Base-by-base conservation (phyloP, 2,329 filamentous ascomycete genomes). In the Talaromyces islandicus region DNA sequence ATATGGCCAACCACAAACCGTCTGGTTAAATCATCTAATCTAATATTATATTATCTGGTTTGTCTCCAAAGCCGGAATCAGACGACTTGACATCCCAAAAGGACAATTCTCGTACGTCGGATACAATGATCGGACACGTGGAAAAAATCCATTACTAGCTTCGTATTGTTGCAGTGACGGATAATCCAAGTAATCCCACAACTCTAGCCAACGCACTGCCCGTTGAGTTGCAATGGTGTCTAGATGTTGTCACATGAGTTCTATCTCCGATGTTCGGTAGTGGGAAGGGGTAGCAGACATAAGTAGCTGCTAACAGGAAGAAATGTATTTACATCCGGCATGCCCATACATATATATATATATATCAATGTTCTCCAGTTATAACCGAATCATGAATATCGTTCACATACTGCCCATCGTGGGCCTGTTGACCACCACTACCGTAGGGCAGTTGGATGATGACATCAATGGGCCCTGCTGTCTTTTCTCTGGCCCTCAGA, bases 401-500 rank as follows among this genome's bases (percentile, higher is more conserved):
- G 4, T 43, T 25, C 24, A 25, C 12, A 38, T 38, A 17, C 12
- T 43, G 14, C 14, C 24, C 19, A 41, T 38, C 7, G 57, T 51
- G 38, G 60, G 58, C 27, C 48, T 52, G 24, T 38, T 55, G 32
- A 53, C 52, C 25, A 11, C 58, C 29, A 62, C 63, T 61, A 62
- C 58, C 43, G 62, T 43, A 19, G 51, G 29, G n/a, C 51, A 68
- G 7, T 69, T 66, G 51, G 63, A 64, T 14, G 57, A 66, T 43
- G 65, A 70, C 14, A 83, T n/a, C n/a, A n/a, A n/a, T 83, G 80
- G 84, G 83, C 11, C 83, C 83, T 7, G 83, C 83, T 21, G 82
- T n/a, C 81, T 10, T 85, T 87, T 68, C 74, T 86, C 71, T 87
- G 84, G 84, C 85, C 84, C 4, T 68, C 76, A 14, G 83, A 86